Conservation (phyloP, 306 rosid species). For the Cyclanthera cordifolia region DNA sequence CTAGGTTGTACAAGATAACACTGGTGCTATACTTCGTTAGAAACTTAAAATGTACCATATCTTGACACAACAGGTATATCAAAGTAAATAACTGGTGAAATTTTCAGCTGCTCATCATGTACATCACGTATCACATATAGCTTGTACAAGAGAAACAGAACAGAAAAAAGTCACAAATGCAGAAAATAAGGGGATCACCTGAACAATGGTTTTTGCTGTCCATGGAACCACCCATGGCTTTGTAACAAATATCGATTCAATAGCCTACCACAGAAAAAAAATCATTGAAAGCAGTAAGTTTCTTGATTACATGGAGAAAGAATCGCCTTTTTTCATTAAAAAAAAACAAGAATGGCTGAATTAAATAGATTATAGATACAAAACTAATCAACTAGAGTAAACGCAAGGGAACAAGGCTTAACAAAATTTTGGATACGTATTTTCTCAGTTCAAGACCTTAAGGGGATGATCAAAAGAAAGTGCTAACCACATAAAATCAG, state of each 20-base stretch:
- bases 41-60: neutral
- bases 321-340: no score
- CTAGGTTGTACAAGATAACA: no score
- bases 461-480: neutral
- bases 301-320: neutral
- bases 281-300: neutral
- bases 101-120: neutral
- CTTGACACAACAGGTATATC: neutral
- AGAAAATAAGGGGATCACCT: constrained; percentile 28
- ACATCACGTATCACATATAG: neutral
- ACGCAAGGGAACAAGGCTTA: neutral
- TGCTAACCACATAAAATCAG: neutral
- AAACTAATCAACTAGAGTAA: neutral
- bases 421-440: neutral
- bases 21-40: no score
- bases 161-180: neutral
- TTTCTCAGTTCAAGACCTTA: neutral
- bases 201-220: constrained; percentile 74
- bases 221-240: constrained; percentile 78
- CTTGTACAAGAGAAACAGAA: neutral
- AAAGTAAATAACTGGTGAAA: neutral
- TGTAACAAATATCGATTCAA: neutral
- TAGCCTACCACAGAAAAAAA: neutral
- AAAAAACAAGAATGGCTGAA: neutral
- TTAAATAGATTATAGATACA: neutral